Evolutionary conservation across 371 early-diverging fungal genomes (phyloP).

Genomic region (Mortierella sp.): DNA sequence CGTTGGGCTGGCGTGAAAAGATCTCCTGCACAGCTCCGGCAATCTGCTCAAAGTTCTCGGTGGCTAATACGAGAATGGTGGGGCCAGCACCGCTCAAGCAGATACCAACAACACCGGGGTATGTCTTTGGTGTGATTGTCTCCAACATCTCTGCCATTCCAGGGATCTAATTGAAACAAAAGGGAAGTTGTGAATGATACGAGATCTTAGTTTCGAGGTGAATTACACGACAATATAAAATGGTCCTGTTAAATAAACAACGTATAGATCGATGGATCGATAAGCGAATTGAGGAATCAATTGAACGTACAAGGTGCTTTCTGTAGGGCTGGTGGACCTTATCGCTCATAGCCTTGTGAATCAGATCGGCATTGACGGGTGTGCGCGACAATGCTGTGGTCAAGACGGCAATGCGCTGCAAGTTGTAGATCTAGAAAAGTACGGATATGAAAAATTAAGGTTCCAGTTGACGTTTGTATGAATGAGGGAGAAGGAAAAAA

Average conservation of each 20-base stretch:
- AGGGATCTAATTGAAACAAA: conserved; percentile 72
- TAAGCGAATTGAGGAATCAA: not conserved
- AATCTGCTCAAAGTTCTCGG: conserved; percentile 82
- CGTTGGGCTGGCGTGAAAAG: conserved; percentile 71
- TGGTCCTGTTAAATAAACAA: not conserved
- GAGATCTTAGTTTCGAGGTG: not conserved
- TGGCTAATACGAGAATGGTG: conserved; percentile 90
- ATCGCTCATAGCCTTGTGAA: conserved; percentile 95
- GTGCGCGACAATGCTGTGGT: conserved; percentile 82
- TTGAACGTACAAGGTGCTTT: conserved; percentile 79
- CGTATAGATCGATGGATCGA: not conserved
- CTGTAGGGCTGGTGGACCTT: conserved; percentile 96
- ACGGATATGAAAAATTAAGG: conserved; percentile 1
- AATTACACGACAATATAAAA: not conserved
- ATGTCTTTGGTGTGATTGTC: conserved; percentile 77
- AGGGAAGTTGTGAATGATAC: not conserved
- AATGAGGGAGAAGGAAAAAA: not conserved
- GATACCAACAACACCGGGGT: conserved; percentile 92
- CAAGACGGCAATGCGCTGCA: conserved; percentile 94
- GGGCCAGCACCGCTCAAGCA: conserved; percentile 98
- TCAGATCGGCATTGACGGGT: conserved; percentile 78
- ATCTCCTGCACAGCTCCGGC: conserved; percentile 75
- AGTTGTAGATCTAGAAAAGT: conserved; percentile 83
- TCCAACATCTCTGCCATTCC: conserved; percentile 90
- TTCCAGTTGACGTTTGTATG: conserved; percentile 9